Percentiles rank a stretch among this genome's conserved stretches.
Conservation (phyloP, 2,329 filamentous ascomycete species). For the Dactylellina sp. region DNA sequence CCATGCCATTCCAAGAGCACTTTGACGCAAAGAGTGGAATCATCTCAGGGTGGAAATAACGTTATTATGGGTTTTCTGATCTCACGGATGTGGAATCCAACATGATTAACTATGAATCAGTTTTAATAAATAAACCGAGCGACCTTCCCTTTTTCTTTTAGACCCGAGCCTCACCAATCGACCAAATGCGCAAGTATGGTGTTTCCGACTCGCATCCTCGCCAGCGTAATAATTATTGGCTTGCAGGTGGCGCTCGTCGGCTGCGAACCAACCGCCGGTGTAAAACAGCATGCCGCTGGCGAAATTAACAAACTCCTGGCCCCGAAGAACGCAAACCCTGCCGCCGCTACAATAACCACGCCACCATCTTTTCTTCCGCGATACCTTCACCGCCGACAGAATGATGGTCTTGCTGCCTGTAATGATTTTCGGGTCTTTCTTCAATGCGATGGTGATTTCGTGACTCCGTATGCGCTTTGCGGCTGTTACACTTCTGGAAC, state of each 20-base stretch:
- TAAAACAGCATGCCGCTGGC: conserved; percentile 2
- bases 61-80: conserved; percentile 3
- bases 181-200: conserved; percentile 16
- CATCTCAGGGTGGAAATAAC: conserved; percentile 18
- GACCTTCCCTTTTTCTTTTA: not conserved
- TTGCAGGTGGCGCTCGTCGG: conserved; percentile 20
- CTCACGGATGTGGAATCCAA: not conserved
- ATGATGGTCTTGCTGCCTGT: conserved; percentile 5
- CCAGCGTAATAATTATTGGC: conserved; percentile 4
- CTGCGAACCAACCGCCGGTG: not conserved
- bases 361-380: conserved; percentile 25
- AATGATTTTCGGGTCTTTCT: conserved; percentile 15
- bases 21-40: not conserved
- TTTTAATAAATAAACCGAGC: not conserved
- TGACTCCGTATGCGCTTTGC: conserved; percentile 27
- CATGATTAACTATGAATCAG: not conserved
- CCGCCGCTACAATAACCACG: conserved; percentile 18
- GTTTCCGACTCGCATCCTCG: conserved; percentile 4
- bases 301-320: conserved; percentile 22
- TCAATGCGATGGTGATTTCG: conserved; percentile 19
- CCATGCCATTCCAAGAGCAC: not conserved
- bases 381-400: conserved; percentile 31
- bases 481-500: conserved; percentile 38
- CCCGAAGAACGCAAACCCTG: conserved; percentile 3
- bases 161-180: conserved; percentile 1